Evolutionary conservation across 768 basidiomycete species (phyloP).

Genomic region (Phaeolepiota aurea): DNA sequence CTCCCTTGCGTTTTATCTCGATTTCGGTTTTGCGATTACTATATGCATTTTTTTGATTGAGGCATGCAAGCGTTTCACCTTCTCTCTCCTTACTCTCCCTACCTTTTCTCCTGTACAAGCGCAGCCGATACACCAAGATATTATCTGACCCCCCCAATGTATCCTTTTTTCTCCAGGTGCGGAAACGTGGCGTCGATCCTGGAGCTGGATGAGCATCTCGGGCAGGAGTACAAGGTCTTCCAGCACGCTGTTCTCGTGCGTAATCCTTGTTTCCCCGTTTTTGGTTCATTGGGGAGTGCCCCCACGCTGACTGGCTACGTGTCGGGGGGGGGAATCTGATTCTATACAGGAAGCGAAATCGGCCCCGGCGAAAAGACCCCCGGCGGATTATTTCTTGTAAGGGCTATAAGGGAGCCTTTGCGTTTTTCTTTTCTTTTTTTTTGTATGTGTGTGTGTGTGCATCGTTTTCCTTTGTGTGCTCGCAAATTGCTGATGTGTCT

Average conservation of each 20-base stretch:
- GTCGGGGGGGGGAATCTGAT: too few species aligned
- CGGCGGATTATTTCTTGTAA: conserved; percentile 81
- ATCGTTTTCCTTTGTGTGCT: too few species aligned
- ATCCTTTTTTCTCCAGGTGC: conserved; percentile 62
- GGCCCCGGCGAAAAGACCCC: conserved; percentile 76
- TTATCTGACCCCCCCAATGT: too few species aligned
- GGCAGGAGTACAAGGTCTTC: conserved; percentile 95
- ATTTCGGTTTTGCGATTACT: not conserved
- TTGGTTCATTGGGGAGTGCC: too few species aligned
- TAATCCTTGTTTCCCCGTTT: conserved; percentile 9
- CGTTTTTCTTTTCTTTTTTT: too few species aligned
- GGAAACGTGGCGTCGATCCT: conserved; percentile 95
- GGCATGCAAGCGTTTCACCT: too few species aligned
- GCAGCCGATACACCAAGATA: too few species aligned
- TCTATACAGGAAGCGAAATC: conserved; percentile 81
- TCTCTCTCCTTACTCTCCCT: too few species aligned
- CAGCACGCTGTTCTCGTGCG: conserved; percentile 79
- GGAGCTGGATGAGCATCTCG: conserved; percentile 87
- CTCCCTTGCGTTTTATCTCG: not conserved
- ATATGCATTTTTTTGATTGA: too few species aligned
- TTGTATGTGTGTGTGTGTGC: too few species aligned
- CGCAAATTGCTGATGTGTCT: too few species aligned
- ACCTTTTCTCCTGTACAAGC: too few species aligned
- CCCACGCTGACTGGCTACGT: conserved; percentile 1
- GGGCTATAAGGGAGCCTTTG: not conserved